Percentiles rank a stretch among this genome's conserved stretches.
phyloP scores from a whole-genome alignment of 257 asterid species.

The Cruciata laevipes region DNA sequence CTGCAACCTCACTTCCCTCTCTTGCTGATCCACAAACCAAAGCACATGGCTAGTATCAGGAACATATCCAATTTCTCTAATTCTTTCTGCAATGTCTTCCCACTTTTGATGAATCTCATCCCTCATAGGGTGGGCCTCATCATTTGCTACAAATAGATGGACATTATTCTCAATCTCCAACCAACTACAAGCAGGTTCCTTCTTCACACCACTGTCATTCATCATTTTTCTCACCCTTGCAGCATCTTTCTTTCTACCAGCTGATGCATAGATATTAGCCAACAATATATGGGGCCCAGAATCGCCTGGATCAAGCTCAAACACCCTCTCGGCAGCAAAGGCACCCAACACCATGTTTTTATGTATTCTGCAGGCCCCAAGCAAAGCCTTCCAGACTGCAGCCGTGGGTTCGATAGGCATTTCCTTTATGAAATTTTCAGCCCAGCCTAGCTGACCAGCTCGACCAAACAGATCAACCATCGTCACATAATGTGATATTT shows the following conservation, averaged over 20 bases:
- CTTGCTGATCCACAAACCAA: neutral
- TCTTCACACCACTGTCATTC: neutral
- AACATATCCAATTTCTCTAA: neutral
- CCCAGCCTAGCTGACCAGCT: conserved; percentile 1
- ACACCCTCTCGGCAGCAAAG: neutral
- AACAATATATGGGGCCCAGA: neutral
- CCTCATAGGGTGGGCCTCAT: neutral
- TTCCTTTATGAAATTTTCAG: neutral
- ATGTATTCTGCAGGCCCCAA: conserved; percentile 3
- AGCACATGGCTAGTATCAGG: conserved; percentile 2
- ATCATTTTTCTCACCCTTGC: neutral
- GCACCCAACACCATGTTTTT: conserved; percentile 3
- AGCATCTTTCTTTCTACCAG: conserved; percentile 6
- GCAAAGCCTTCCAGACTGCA: conserved; percentile 3
- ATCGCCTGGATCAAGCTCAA: neutral
- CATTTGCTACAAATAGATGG: conserved; percentile 1
- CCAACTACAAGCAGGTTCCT: conserved; percentile 4
- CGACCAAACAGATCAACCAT: conserved; percentile 4
- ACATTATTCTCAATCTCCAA: conserved; percentile 2
- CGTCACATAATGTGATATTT: neutral
- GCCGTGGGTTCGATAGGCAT: neutral
- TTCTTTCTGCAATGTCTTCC: neutral
- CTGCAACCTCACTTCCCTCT: conserved; percentile 3
- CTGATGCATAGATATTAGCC: neutral
- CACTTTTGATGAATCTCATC: neutral